Evolutionary conservation across 2,329 filamentous ascomycete species (phyloP), one percentile per base, ranked within the genome.

Genomic region (Rhynchosporium graminicola): DNA sequence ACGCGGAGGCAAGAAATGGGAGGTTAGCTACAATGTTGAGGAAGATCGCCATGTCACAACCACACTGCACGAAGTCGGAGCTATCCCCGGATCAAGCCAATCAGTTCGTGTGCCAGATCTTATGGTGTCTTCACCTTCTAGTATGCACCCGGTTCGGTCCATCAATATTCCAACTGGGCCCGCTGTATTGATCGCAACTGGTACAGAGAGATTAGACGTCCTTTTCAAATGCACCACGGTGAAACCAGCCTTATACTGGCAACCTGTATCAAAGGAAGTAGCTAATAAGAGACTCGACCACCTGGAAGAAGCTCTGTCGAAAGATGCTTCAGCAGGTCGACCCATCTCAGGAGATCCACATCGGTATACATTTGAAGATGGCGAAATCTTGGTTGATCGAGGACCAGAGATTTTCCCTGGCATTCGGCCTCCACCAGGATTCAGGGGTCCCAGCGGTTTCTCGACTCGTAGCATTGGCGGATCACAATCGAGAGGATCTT

Each of bases 331-430:
- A 28, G 62, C 71, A 67, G 69, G 75, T 15, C 73, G 71, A 38
- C 73, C 71, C 13, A 75, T 77, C 13, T 77, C 76, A 15, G 80
- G 65, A 74, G 79, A 64, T 76, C 80, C 70, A 43, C 69, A 90
- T 72, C 81, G 89, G 38, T 92, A 91, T 73, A 88, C 87, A 0
- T 92, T 92, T 69, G 88, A 92, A 73, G 79, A 87, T 61, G 81
- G 80, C 0, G 84, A 87, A 63, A 72, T 76, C 5, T 85, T 92
- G 59, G 88, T 92, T 50, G 89, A 92, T 73, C 82, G 87, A 59
- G 90, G 89, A 13, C 85, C 85, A 15, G 90, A 92, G 73, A 85
- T 87, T 43, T 88, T 88, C 71, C 77, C 85, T 54, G 85, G 85
- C 15, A 86, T 88, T 64, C 78, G 85, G 29, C 85, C 84, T 29